Conservation (phyloP, 2,329 filamentous ascomycete species). For the Hypoxylon sp. region DNA sequence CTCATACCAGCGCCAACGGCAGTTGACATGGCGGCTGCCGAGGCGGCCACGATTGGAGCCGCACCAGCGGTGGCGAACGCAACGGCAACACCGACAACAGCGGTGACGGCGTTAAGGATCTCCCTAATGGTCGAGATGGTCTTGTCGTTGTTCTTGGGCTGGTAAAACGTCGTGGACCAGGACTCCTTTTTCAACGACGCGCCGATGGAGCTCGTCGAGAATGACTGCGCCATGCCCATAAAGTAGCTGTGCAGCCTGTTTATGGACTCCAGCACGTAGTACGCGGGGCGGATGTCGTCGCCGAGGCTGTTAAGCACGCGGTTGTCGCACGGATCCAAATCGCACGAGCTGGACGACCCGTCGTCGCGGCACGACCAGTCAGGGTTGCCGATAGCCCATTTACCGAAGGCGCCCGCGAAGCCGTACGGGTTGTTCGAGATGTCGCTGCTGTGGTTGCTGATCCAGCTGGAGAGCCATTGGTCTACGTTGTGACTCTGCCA, state of each 20-base stretch:
- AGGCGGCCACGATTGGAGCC: neutral
- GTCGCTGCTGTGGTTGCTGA: neutral
- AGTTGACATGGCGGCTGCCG: constrained; percentile 9
- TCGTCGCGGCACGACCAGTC: constrained; percentile 26
- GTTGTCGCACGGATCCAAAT: constrained; percentile 20
- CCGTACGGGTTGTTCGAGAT: constrained; percentile 5
- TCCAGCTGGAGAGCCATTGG: constrained; percentile 14
- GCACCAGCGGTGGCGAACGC: constrained; percentile 16
- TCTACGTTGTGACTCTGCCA: constrained; percentile 15
- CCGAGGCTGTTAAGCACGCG: constrained; percentile 21
- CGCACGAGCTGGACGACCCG: constrained; percentile 17
- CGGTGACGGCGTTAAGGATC: constrained; percentile 15
- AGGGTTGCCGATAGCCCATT: constrained; percentile 18
- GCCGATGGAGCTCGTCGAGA: constrained; percentile 17
- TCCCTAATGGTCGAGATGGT: constrained; percentile 14
- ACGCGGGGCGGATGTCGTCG: constrained; percentile 18
- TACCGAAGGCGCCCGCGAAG: constrained; percentile 15
- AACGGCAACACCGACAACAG: constrained; percentile 15
- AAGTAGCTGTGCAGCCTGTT: constrained; percentile 23
- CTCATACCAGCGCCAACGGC: constrained; percentile 10
- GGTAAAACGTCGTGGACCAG: constrained; percentile 22
- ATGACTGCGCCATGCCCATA: constrained; percentile 12
- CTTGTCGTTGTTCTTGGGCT: constrained; percentile 21
- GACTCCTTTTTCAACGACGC: constrained; percentile 20
- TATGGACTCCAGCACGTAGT: constrained; percentile 15